phyloP scores from a whole-genome alignment of 2,329 filamentous ascomycete genomes.

The Sporothrix schenckii region DNA sequence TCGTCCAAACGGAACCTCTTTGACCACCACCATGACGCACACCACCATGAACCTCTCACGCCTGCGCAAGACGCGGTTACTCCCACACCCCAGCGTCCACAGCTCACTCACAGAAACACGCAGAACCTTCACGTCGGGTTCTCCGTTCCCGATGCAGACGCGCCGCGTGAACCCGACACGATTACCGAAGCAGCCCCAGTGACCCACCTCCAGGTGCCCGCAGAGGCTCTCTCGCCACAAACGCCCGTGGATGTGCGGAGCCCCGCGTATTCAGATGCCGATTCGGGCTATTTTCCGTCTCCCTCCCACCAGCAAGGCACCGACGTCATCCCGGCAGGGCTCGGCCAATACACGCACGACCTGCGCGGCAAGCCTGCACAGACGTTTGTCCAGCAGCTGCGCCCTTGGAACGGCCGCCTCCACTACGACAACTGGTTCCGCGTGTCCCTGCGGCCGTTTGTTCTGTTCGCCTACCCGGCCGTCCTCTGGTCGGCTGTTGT shows the following conservation, averaged over 20 bases:
- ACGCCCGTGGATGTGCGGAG: not conserved
- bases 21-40: slow-evolving; percentile 7
- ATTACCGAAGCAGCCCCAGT: not conserved
- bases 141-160: slow-evolving; percentile 43
- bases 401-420: slow-evolving; percentile 76
- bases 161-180: not conserved
- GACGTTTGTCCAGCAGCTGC: slow-evolving; percentile 74
- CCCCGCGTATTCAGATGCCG: not conserved
- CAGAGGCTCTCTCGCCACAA: not conserved
- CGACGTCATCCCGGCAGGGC: not conserved
- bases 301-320: not conserved
- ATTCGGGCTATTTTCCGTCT: slow-evolving; percentile 9
- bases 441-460: slow-evolving; percentile 76
- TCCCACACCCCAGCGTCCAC: slow-evolving; percentile 7
- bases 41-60: not conserved
- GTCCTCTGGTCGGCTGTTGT: slow-evolving; percentile 86
- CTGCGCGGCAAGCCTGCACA: slow-evolving; percentile 68
- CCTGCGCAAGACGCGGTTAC: not conserved
- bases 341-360: slow-evolving; percentile 65
- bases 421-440: slow-evolving; percentile 77
- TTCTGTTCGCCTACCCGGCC: slow-evolving; percentile 83
- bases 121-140: slow-evolving; percentile 61
- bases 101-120: slow-evolving; percentile 9
- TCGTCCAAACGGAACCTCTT: slow-evolving; percentile 24
- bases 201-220: not conserved